Conservation (phyloP, 2,329 filamentous ascomycete species). For the Penicillium sp. region DNA sequence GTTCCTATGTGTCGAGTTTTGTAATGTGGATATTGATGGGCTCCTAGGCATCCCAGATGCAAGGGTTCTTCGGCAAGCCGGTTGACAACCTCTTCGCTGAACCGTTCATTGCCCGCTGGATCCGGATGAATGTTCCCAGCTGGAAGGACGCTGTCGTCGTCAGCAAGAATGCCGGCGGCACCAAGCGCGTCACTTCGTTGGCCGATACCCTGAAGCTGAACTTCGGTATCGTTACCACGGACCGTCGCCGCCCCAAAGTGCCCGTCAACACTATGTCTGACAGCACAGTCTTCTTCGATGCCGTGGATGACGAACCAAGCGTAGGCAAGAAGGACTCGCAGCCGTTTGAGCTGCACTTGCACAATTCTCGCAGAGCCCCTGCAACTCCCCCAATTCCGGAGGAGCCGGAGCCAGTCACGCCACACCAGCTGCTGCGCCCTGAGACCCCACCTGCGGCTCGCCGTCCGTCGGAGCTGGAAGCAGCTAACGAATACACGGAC, state of each 20-base stretch:
- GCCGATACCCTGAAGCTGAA: constrained; percentile 96
- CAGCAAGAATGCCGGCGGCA: constrained; percentile 96
- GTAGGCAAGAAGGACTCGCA: constrained; percentile 28
- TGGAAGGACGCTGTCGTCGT: constrained; percentile 93
- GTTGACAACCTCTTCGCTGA: constrained; percentile 98
- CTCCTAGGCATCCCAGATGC: constrained; percentile 82
- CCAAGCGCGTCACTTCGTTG: constrained; percentile 93
- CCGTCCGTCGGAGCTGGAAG: constrained; percentile 46
- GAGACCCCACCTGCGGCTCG: constrained; percentile 42
- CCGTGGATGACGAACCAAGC: constrained; percentile 50
- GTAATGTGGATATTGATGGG: constrained; percentile 16
- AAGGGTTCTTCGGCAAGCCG: constrained; percentile 97
- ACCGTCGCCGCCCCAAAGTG: constrained; percentile 55
- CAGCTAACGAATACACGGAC: constrained; percentile 66
- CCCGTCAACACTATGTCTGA: constrained; percentile 65
- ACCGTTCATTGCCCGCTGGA: constrained; percentile 93
- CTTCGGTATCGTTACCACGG: constrained; percentile 80
- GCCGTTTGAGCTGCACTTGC: constrained; percentile 30
- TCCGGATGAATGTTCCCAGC: constrained; percentile 79
- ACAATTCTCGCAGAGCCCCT: constrained; percentile 13
- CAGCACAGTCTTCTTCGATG: constrained; percentile 75
- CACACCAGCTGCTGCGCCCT: constrained; percentile 33
- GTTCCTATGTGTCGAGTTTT: constrained; percentile 25
- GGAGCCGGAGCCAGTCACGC: constrained; percentile 22
- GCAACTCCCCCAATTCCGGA: constrained; percentile 21